A percentile compares a stretch with the other conserved stretches of the same genome.
Evolutionary conservation across 148 eudicot species (phyloP).

Genomic region (Simmondsia chinensis): DNA sequence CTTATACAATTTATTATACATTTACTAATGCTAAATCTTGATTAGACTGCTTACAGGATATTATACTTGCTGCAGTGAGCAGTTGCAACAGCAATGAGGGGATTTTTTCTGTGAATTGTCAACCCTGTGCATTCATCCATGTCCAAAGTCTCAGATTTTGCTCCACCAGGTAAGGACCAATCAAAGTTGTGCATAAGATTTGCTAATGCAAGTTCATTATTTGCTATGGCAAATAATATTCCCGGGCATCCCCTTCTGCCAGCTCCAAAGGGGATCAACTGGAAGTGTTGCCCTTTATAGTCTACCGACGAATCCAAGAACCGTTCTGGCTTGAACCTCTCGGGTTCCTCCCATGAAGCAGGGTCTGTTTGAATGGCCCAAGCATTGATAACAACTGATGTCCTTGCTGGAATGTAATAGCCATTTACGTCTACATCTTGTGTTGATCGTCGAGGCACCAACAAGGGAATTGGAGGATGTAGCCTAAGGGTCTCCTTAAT

Average conservation of each 20-base stretch:
- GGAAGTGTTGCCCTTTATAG: slow-evolving; percentile 43
- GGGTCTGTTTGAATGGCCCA: slow-evolving; percentile 69
- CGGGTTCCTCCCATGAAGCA: slow-evolving; percentile 41
- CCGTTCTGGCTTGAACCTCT: slow-evolving; percentile 53
- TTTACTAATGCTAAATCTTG: too few species aligned
- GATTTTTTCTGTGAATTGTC: slow-evolving; percentile 22
- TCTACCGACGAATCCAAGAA: slow-evolving; percentile 34
- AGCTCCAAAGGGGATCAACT: slow-evolving; percentile 61
- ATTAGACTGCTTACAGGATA: not conserved
- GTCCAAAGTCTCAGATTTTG: slow-evolving; percentile 21
- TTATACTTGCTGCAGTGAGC: slow-evolving; percentile 3
- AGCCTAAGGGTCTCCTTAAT: slow-evolving; percentile 53
- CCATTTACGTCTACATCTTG: slow-evolving; percentile 43
- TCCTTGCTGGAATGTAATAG: slow-evolving; percentile 37
- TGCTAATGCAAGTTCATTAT: slow-evolving; percentile 39
- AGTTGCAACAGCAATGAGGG: slow-evolving; percentile 26
- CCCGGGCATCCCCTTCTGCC: slow-evolving; percentile 68
- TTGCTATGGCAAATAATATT: slow-evolving; percentile 26
- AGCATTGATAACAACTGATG: slow-evolving; percentile 39
- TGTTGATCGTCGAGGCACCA: slow-evolving; percentile 38
- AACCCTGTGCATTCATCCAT: slow-evolving; percentile 25
- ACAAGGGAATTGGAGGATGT: slow-evolving; percentile 54
- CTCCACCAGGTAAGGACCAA: slow-evolving; percentile 37
- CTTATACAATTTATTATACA: too few species aligned
- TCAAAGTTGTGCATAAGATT: slow-evolving; percentile 37